These are phyloP conservation scores for Sicyos baderoa DNA, from an alignment of 306 rosid species.

Conservation along the genomic window DNA sequence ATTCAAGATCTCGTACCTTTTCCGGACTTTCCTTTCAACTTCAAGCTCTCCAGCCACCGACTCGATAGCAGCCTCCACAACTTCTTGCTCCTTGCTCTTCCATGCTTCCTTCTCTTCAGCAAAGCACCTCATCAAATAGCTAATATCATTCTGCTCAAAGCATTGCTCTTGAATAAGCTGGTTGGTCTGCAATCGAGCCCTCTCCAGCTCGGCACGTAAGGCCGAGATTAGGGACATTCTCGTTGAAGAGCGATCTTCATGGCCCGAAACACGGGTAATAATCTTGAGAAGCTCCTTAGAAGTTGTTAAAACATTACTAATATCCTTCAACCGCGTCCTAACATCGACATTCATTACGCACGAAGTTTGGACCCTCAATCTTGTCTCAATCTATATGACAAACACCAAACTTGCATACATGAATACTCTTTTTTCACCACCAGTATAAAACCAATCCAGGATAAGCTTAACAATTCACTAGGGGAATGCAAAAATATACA, in stretches of 20 bases:
- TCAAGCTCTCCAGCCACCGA: constrained; percentile 85
- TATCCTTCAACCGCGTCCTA: constrained; percentile 73
- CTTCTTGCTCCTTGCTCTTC: constrained; percentile 75
- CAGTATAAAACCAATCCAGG: not conserved
- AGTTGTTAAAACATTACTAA: constrained; percentile 73
- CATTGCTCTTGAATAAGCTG: constrained; percentile 87
- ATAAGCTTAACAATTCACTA: not conserved
- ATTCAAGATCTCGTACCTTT: constrained; percentile 81
- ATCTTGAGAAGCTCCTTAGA: constrained; percentile 88
- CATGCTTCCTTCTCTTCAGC: constrained; percentile 93
- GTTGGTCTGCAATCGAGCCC: constrained; percentile 85
- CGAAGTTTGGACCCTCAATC: constrained; percentile 73
- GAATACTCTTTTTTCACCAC: not conserved
- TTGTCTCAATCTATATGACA: constrained; percentile 60
- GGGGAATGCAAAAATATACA: not conserved
- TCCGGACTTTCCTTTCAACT: constrained; percentile 73
- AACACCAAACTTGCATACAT: not conserved
- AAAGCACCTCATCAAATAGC: constrained; percentile 74
- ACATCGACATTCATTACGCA: constrained; percentile 43
- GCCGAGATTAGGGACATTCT: constrained; percentile 90
- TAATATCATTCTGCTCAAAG: constrained; percentile 63
- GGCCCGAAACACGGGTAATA: constrained; percentile 87
- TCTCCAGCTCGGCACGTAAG: constrained; percentile 82
- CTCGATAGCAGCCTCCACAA: constrained; percentile 90
- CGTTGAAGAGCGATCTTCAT: constrained; percentile 75